Conservation (phyloP, 2,329 filamentous ascomycete species). For the Sporothrix globosa region DNA sequence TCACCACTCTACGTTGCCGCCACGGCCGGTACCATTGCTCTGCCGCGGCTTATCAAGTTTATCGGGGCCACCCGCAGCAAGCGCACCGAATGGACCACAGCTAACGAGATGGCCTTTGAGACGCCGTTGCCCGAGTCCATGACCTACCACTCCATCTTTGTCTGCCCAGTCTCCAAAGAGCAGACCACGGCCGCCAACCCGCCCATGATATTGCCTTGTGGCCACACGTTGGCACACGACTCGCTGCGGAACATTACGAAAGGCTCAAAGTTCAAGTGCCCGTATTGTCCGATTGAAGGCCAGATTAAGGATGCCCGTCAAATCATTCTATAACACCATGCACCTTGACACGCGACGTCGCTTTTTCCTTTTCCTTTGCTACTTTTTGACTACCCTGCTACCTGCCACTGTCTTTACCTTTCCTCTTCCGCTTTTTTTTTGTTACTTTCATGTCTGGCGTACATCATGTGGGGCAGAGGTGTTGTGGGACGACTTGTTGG, state of each 20-base stretch:
- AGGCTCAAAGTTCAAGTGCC: slow-evolving; percentile 84
- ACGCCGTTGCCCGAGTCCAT: slow-evolving; percentile 62
- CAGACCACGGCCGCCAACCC: slow-evolving; percentile 92
- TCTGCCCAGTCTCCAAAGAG: slow-evolving; percentile 95
- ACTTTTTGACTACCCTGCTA: neutral
- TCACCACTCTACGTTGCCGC: slow-evolving; percentile 91
- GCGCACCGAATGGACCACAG: slow-evolving; percentile 91
- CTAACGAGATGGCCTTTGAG: slow-evolving; percentile 84
- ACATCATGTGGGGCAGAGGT: neutral
- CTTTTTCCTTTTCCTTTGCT: neutral
- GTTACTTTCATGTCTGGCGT: neutral
- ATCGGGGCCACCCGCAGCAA: slow-evolving; percentile 85
- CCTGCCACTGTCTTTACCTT: neutral
- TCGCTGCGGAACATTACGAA: slow-evolving; percentile 79
- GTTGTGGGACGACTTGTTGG: neutral
- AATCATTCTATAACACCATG: slow-evolving; percentile 62
- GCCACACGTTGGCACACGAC: slow-evolving; percentile 88
- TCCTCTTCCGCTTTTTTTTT: no score
- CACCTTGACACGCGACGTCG: no score
- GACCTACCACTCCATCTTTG: slow-evolving; percentile 94
- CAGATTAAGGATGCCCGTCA: slow-evolving; percentile 73
- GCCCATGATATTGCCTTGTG: slow-evolving; percentile 95
- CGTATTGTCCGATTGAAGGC: slow-evolving; percentile 89
- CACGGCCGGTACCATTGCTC: slow-evolving; percentile 87
- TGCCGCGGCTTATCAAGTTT: slow-evolving; percentile 87